Evolutionary conservation across 2,329 filamentous ascomycete genomes (phyloP).

Genomic region (Cladophialophora chaetospira): DNA sequence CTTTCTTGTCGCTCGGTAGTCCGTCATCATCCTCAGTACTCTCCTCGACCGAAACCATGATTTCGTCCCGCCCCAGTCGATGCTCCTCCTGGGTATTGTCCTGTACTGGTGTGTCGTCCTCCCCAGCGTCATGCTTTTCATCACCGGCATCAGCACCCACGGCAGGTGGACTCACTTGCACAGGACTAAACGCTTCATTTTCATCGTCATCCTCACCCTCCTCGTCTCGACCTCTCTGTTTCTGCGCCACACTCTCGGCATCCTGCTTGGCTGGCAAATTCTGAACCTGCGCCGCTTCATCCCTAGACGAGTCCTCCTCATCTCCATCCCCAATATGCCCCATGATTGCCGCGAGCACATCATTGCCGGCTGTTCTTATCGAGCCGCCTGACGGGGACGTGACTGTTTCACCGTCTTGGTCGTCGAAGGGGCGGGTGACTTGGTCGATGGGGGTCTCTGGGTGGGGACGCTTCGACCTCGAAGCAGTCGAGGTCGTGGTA

Average conservation of each 20-base stretch:
- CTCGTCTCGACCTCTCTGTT: neutral
- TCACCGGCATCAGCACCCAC: neutral
- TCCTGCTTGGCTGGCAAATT: neutral
- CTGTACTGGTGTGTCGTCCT: neutral
- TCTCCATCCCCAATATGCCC: slow-evolving; percentile 26
- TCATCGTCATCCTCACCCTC: neutral
- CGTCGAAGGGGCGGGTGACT: slow-evolving; percentile 5
- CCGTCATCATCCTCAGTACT: slow-evolving; percentile 8
- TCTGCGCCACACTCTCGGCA: neutral
- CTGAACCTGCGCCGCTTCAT: neutral
- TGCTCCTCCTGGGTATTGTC: neutral
- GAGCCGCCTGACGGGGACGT: slow-evolving; percentile 30
- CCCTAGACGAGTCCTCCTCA: slow-evolving; percentile 7
- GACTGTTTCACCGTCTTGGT: slow-evolving; percentile 17
- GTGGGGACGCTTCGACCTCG: neutral
- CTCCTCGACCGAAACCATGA: slow-evolving; percentile 4
- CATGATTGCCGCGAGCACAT: slow-evolving; percentile 31
- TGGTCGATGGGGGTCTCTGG: slow-evolving; percentile 20
- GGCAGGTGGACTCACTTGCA: neutral
- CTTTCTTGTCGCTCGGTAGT: too few relatives aligned
- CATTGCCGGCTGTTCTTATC: slow-evolving; percentile 29
- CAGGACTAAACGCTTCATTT: slow-evolving; percentile 8
- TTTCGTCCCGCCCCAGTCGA: neutral
- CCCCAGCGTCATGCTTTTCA: neutral
- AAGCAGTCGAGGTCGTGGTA: neutral